Conservation (phyloP, 768 basidiomycete species). For the Boletus tylopilopsis region DNA sequence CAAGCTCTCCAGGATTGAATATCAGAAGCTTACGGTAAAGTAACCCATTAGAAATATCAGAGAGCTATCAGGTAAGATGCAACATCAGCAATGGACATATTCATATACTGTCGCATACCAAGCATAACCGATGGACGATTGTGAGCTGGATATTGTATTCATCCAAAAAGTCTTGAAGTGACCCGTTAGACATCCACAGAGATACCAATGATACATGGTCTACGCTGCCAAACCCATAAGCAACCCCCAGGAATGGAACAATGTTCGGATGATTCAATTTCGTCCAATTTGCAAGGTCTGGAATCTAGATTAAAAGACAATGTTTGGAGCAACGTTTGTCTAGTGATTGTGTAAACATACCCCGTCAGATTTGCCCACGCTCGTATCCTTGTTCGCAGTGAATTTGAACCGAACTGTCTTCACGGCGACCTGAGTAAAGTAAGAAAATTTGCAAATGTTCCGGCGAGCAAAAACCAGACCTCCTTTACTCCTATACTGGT, state of each 20-base stretch:
- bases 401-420: no score
- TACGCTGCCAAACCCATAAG: slow-evolving; percentile 21
- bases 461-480: no score
- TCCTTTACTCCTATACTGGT: no score
- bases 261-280: neutral
- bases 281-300: no score
- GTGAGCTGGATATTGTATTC: neutral
- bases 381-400: no score
- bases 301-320: no score
- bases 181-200: slow-evolving; percentile 2
- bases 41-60: slow-evolving; percentile 10
- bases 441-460: no score
- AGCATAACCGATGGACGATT: neutral
- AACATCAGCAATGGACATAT: no score
- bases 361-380: no score
- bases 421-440: no score
- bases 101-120: neutral
- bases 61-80: neutral
- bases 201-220: neutral
- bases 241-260: slow-evolving; percentile 11
- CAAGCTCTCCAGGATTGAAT: neutral
- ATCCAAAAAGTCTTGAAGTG: neutral
- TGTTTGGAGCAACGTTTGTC: no score
- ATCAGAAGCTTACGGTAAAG: neutral
- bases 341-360: no score